Base-by-base conservation (phyloP, 495 filamentous ascomycete species). In the Podospora comata region DNA sequence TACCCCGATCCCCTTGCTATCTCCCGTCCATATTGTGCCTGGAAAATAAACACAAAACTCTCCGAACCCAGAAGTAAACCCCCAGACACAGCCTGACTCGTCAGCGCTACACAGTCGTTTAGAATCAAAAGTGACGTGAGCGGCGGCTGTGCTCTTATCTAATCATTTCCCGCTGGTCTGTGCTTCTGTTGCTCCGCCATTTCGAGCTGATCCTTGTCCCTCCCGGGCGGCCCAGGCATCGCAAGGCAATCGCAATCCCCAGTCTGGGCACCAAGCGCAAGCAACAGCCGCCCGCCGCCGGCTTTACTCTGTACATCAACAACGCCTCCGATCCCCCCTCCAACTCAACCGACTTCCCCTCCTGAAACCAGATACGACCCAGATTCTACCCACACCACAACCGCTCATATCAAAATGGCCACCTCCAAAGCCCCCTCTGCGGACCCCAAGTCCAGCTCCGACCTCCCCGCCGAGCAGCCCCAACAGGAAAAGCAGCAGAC, bases 381-480 rank as follows among this genome's bases (percentile, higher is more conserved):
- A 55, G 54, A 18, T 48, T 60, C 55, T 32, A 20, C 54, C 66
- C 32, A 57, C 19, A 13, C 66, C 44, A 57, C 19, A 13, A 32
- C 9, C 20, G 26, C 7, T 3, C 39, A 11, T 1, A 48, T 13
- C 39, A 73, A 28, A 65, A 79, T 79, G 78, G 76, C 78, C 9
- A 75, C 73, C 20, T 48, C 72, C 39, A 48, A 48, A 18, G 39
- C 39, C 39, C 39, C 39, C 70, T 72, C 72, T 39, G 73, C 80
- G 58, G 85, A 80, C 74, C 77, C 76, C 71, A 84, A 84, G 80
- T 59, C 83, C 70, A 76, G 79, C 54, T 65, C 83, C 39, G 67
- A 67, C 34, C 53, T 64, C 62, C 64, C 73, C 65, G 59, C 70
- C 48, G 76, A 76, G 44, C 67, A 68, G 64, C 54, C 68, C 27